phyloP scores from a whole-genome alignment of 331 rosid species.

The Arachis monticola region DNA sequence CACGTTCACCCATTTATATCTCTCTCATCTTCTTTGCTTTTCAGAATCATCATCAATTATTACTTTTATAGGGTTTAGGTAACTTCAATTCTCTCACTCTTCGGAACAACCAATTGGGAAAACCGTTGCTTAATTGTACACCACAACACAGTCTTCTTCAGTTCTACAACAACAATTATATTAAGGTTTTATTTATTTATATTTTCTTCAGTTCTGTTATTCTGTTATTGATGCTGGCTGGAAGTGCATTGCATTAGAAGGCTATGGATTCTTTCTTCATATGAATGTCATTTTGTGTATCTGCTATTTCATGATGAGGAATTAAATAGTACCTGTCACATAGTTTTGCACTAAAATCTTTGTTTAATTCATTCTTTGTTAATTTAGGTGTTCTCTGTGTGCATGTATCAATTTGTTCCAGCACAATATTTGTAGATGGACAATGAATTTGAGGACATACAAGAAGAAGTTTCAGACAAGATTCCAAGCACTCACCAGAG shows the following conservation, averaged over 20 bases:
- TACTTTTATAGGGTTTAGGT: constrained; percentile 7
- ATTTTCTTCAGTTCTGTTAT: constrained; percentile 11
- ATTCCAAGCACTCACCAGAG: constrained; percentile 53
- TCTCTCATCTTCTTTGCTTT: constrained; percentile 43
- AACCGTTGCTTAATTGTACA: constrained; percentile 32
- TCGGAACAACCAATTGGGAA: constrained; percentile 31
- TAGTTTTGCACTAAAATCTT: constrained; percentile 12
- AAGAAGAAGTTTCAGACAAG: constrained; percentile 51
- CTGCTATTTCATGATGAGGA: constrained; percentile 14
- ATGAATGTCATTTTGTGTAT: constrained; percentile 18
- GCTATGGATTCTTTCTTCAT: constrained; percentile 33
- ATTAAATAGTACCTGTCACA: constrained; percentile 11
- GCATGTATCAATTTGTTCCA: constrained; percentile 8
- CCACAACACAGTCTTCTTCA: constrained; percentile 30
- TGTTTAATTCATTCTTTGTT: neutral
- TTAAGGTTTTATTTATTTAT: constrained; percentile 46
- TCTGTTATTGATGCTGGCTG: constrained; percentile 7
- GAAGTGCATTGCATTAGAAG: constrained; percentile 39
- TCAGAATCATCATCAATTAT: constrained; percentile 35
- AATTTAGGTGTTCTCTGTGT: too few relatives aligned
- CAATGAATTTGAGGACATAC: constrained; percentile 39
- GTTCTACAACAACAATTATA: constrained; percentile 46
- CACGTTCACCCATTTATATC: constrained; percentile 48
- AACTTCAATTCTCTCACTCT: constrained; percentile 15
- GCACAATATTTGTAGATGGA: constrained; percentile 44